Conservation (phyloP, 331 rosid species). For the Quercus phellos region DNA sequence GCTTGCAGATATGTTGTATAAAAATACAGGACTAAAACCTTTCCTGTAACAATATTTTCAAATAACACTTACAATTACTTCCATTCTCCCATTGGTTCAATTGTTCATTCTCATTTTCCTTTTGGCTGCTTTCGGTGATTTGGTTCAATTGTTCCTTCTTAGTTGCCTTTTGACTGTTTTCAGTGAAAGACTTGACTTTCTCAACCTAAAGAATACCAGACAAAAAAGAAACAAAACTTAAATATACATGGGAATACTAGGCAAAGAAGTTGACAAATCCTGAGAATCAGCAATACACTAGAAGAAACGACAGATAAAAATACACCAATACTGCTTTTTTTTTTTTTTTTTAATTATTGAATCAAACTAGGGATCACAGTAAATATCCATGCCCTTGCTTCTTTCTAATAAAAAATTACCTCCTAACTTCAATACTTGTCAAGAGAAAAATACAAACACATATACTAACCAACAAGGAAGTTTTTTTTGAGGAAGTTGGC, state of each 20-base stretch:
- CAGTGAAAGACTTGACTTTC: conserved; percentile 2
- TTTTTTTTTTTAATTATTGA: neutral
- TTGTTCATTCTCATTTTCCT: conserved; percentile 7
- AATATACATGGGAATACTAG: neutral
- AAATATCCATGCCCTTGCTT: neutral
- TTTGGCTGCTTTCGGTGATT: neutral
- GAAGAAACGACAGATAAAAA: neutral
- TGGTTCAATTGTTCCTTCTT: conserved; percentile 6
- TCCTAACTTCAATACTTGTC: neutral
- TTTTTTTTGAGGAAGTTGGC: too few relatives aligned
- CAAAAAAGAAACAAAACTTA: neutral
- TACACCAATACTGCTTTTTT: neutral
- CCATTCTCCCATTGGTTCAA: neutral
- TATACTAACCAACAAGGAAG: neutral
- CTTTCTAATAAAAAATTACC: neutral
- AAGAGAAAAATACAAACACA: neutral
- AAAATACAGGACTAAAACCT: neutral
- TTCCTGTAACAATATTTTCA: neutral
- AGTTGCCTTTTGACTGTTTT: conserved; percentile 4
- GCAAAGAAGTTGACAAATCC: neutral
- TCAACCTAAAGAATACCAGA: neutral
- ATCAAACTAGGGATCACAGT: neutral
- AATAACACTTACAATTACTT: neutral
- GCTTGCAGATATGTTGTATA: neutral
- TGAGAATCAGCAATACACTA: neutral